Conservation (phyloP, 1,284 basidiomycete species). For the Leccinum subrobustum region DNA sequence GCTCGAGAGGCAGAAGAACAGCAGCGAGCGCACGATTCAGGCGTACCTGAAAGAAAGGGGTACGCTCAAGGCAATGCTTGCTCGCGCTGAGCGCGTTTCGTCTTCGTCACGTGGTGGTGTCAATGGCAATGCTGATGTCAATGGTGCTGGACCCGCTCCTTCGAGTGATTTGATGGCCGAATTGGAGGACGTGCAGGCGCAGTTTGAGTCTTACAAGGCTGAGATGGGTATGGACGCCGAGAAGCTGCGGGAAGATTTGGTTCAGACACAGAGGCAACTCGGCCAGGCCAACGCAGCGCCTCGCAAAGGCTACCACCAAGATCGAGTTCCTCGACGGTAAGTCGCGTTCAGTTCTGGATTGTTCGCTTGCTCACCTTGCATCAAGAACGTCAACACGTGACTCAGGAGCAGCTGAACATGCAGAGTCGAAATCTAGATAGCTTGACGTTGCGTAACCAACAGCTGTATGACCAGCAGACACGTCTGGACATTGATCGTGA, state of each 20-base stretch:
- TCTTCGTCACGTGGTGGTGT: conserved; percentile 14
- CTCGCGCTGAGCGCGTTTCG: conserved; percentile 39
- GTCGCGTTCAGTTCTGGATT: conserved; percentile 19
- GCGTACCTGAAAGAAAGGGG: conserved; percentile 88
- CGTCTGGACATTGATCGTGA: conserved; percentile 65
- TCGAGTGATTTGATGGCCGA: conserved; percentile 45
- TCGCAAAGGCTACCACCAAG: conserved; percentile 82
- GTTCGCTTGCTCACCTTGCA: conserved; percentile 4
- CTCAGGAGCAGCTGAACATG: conserved; percentile 57
- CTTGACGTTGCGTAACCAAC: conserved; percentile 61
- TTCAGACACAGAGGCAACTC: conserved; percentile 62
- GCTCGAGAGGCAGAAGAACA: conserved; percentile 67
- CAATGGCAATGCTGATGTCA: conserved; percentile 34
- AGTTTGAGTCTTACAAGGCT: conserved; percentile 74
- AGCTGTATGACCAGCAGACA: conserved; percentile 66
- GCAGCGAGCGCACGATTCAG: conserved; percentile 68
- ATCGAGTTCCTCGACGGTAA: conserved; percentile 71
- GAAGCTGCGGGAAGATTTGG: conserved; percentile 68
- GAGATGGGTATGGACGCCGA: conserved; percentile 78
- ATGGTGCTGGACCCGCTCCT: conserved; percentile 27
- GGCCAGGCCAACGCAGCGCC: conserved; percentile 62
- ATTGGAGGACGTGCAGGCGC: conserved; percentile 68
- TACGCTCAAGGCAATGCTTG: conserved; percentile 75
- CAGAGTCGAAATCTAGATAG: conserved; percentile 61
- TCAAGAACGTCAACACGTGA: conserved; percentile 65